phyloP scores from a whole-genome alignment of 805 yeast genomes.

The Metschnikowia kofuensis region DNA sequence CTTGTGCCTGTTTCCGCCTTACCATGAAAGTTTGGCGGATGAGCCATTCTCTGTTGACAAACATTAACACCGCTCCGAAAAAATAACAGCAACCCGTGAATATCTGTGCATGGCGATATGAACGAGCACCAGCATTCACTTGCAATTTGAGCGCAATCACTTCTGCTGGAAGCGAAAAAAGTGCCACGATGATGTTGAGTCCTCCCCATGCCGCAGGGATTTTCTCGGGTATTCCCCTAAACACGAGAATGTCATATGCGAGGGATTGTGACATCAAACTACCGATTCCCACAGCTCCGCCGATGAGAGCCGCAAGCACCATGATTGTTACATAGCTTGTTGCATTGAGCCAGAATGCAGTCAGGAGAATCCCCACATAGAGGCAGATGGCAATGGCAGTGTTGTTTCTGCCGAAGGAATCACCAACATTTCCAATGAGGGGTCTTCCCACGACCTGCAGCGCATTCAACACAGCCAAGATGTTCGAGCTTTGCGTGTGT shows the following conservation, averaged over 20 bases:
- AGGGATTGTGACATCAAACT: conserved; percentile 21
- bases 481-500: conserved; percentile 27
- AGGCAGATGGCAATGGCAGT: conserved; percentile 22
- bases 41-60: conserved; percentile 51
- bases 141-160: conserved; percentile 44
- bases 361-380: conserved; percentile 23
- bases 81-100: conserved; percentile 53
- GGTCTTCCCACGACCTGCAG: conserved; percentile 51
- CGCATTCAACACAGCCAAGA: conserved; percentile 39
- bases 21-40: conserved; percentile 25
- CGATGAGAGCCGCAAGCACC: conserved; percentile 29
- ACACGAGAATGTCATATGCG: conserved; percentile 14
- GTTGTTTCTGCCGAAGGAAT: conserved; percentile 46
- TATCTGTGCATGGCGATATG: conserved; percentile 58
- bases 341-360: conserved; percentile 41
- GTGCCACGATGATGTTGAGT: conserved; percentile 30
- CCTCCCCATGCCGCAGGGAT: conserved; percentile 42
- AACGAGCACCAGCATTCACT: conserved; percentile 7
- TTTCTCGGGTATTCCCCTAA: conserved; percentile 15
- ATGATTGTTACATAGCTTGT: conserved; percentile 28
- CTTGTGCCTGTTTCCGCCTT: conserved; percentile 9
- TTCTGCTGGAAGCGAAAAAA: conserved; percentile 46
- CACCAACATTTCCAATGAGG: conserved; percentile 46
- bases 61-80: conserved; percentile 39
- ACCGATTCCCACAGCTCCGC: conserved; percentile 31